Evolutionary conservation across 169 alveolate species (phyloP).

Genomic region (Eimeria tenella): DNA sequence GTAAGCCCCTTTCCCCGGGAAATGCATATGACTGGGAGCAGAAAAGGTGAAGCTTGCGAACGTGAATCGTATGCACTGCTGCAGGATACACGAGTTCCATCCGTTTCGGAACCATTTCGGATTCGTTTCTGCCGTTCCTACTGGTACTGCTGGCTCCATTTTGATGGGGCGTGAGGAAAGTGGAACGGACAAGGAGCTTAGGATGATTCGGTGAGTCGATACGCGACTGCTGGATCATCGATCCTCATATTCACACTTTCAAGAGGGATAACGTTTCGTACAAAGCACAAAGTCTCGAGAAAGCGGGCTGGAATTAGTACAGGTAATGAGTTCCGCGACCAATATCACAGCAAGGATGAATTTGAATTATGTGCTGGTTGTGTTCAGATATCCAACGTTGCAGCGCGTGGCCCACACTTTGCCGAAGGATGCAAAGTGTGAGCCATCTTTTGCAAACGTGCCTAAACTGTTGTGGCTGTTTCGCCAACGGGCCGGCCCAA

Average conservation of each 20-base stretch:
- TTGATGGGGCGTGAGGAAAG: slow-evolving; percentile 71
- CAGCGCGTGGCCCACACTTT: slow-evolving; percentile 83
- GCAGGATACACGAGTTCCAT: slow-evolving; percentile 68
- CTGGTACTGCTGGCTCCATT: slow-evolving; percentile 78
- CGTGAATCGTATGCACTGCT: not conserved
- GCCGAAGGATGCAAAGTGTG: slow-evolving; percentile 81
- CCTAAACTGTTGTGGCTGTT: too few relatives aligned
- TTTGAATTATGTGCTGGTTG: not conserved
- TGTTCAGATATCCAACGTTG: slow-evolving; percentile 80
- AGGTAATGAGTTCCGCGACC: not conserved
- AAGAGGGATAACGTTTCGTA: not conserved
- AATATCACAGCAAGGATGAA: not conserved
- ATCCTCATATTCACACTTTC: not conserved
- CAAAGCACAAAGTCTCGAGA: not conserved
- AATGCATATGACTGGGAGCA: not conserved
- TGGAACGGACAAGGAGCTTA: slow-evolving; percentile 72
- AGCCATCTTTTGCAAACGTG: not conserved
- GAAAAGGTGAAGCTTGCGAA: not conserved
- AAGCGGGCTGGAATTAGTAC: not conserved
- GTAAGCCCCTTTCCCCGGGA: not conserved
- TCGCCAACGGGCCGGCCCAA: too few relatives aligned
- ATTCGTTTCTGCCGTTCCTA: slow-evolving; percentile 78
- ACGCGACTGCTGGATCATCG: not conserved
- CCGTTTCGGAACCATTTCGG: slow-evolving; percentile 84
- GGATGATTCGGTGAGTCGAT: slow-evolving; percentile 66